Evolutionary conservation across 768 basidiomycete species (phyloP).

Genomic region (Hygrophorus pudorinus): DNA sequence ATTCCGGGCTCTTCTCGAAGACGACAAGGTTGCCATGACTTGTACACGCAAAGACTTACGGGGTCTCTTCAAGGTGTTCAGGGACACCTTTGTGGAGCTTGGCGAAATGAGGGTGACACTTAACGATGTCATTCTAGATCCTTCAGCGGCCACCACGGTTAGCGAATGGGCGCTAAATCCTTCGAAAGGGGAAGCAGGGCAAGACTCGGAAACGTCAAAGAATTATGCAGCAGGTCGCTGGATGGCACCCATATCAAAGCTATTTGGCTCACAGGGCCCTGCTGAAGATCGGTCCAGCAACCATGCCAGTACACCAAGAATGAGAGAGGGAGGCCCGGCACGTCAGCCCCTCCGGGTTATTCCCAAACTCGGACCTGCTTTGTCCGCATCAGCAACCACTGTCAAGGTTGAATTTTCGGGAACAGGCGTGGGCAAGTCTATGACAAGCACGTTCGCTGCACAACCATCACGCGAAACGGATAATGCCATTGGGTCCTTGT

Average conservation of each 20-base stretch:
- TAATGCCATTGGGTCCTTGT: background rate
- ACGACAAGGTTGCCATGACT: slow-evolving; percentile 51
- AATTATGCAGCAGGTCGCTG: slow-evolving; percentile 41
- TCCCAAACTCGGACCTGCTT: slow-evolving; percentile 76
- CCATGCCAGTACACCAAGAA: slow-evolving; percentile 15
- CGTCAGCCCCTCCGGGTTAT: slow-evolving; percentile 36
- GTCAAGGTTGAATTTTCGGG: slow-evolving; percentile 96
- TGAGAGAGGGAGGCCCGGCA: slow-evolving; percentile 9
- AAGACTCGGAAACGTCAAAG: slow-evolving; percentile 23
- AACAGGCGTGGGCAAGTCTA: slow-evolving; percentile 33
- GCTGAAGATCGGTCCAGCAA: slow-evolving; percentile 8
- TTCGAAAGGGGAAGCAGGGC: slow-evolving; percentile 38
- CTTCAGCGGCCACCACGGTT: slow-evolving; percentile 59
- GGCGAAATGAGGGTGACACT: slow-evolving; percentile 72
- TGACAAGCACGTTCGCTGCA: slow-evolving; percentile 27
- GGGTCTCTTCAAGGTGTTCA: slow-evolving; percentile 71
- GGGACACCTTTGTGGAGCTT: slow-evolving; percentile 76
- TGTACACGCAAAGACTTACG: slow-evolving; percentile 78
- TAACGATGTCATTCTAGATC: slow-evolving; percentile 89
- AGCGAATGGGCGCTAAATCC: slow-evolving; percentile 63
- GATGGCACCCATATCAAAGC: slow-evolving; percentile 82
- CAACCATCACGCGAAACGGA: slow-evolving; percentile 8
- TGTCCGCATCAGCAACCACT: slow-evolving; percentile 81
- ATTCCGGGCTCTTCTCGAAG: slow-evolving; percentile 67
- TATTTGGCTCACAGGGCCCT: slow-evolving; percentile 39